Evolutionary conservation across 2,329 filamentous ascomycete genomes (phyloP).

Genomic region (Sporothrix protearum): DNA sequence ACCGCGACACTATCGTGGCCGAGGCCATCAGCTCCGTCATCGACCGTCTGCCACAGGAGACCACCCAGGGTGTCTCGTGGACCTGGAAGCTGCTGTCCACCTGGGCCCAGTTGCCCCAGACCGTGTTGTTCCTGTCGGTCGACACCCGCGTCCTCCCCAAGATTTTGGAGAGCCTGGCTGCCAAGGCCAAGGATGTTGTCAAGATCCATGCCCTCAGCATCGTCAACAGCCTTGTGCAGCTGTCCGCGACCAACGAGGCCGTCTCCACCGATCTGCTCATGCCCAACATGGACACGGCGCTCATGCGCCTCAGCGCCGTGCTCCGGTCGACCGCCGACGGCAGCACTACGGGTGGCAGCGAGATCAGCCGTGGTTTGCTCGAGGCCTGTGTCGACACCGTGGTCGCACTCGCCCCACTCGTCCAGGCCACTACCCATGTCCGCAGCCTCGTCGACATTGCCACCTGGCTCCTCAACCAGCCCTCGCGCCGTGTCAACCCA

Average conservation of each 20-base stretch:
- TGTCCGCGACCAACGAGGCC: conserved; percentile 53
- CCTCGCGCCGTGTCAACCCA: conserved; percentile 76
- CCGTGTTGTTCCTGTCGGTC: conserved; percentile 62
- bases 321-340: conserved; percentile 26
- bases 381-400: conserved; percentile 76
- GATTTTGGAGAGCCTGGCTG: conserved; percentile 67
- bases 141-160: conserved; percentile 64
- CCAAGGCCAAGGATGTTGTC: conserved; percentile 71
- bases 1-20: conserved; percentile 65
- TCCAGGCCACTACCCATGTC: conserved; percentile 65
- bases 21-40: conserved; percentile 76
- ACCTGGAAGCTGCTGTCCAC: conserved; percentile 75
- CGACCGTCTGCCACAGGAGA: conserved; percentile 75
- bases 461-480: conserved; percentile 77
- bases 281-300: conserved; percentile 56
- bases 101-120: conserved; percentile 68
- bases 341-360: conserved; percentile 50
- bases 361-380: conserved; percentile 68
- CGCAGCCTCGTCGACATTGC: conserved; percentile 76
- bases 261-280: conserved; percentile 50
- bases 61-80: conserved; percentile 82
- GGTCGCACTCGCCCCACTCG: conserved; percentile 68
- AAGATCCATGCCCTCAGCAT: conserved; percentile 78
- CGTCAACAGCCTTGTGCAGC: conserved; percentile 63
- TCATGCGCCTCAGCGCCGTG: conserved; percentile 35